These are phyloP conservation scores for Silybum marianum DNA, from an alignment of 129 eudicot genomes.

Conservation along the genomic window DNA sequence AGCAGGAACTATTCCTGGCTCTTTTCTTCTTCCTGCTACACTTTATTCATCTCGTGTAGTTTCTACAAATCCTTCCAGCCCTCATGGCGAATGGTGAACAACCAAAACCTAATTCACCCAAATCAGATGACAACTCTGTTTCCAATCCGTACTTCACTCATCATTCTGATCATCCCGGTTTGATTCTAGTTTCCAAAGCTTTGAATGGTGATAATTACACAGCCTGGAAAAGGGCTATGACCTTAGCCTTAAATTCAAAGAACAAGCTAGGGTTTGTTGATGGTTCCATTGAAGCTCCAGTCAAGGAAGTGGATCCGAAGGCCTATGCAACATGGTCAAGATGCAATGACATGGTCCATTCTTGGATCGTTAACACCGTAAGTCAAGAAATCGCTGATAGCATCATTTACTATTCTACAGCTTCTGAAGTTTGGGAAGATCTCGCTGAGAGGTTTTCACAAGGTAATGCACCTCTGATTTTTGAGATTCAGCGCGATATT, in stretches of 20 bases:
- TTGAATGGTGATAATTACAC: conserved; percentile 8
- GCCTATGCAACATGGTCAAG: conserved; percentile 8
- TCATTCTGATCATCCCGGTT: neutral
- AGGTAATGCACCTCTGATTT: conserved; percentile 18
- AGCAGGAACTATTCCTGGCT: neutral
- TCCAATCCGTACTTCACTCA: neutral
- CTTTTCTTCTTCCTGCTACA: neutral
- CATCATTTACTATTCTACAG: neutral
- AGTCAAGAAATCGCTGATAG: neutral
- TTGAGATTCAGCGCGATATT: neutral
- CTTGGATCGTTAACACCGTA: conserved; percentile 8
- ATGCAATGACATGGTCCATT: conserved; percentile 4
- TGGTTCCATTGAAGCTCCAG: conserved; percentile 1
- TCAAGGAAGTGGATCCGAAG: neutral
- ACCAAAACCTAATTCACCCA: neutral
- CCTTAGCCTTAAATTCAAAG: conserved; percentile 7
- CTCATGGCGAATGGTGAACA: neutral
- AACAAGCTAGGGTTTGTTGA: conserved; percentile 14
- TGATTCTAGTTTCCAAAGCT: conserved; percentile 10
- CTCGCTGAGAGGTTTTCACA: conserved; percentile 17
- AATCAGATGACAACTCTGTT: neutral
- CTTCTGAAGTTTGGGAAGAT: conserved; percentile 17
- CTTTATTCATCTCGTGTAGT: neutral
- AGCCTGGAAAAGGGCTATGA: neutral
- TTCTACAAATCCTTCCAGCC: neutral